Evolutionary conservation across 2,329 filamentous ascomycete genomes (phyloP).

Genomic region (Sarocladium kiliense): DNA sequence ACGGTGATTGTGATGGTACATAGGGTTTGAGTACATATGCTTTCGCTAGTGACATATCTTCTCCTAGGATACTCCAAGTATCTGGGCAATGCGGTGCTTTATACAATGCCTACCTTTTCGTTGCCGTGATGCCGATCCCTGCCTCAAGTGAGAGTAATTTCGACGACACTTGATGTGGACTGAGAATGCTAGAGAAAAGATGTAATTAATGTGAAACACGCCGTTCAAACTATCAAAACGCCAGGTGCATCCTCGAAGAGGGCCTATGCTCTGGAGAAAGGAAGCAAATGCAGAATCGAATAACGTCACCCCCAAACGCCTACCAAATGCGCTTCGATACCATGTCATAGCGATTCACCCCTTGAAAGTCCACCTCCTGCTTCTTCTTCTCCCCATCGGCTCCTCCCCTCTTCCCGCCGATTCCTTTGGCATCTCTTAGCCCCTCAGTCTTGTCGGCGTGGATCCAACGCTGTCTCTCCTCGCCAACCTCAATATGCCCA

Average conservation of each 20-base stretch:
- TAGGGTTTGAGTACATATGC: neutral
- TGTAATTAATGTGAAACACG: neutral
- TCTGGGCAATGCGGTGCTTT: neutral
- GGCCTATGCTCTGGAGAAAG: neutral
- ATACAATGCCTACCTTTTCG: too few species aligned
- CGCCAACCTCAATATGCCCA: conserved; percentile 81
- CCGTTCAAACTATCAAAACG: neutral
- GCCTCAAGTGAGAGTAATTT: too few species aligned
- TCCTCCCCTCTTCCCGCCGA: conserved; percentile 50
- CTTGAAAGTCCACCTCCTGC: conserved; percentile 45
- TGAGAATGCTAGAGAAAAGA: too few species aligned
- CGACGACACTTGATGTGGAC: too few species aligned
- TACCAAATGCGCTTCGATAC: conserved; percentile 95
- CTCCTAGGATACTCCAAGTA: neutral
- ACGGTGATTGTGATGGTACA: neutral
- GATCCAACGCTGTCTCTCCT: conserved; percentile 80
- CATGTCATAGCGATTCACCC: conserved; percentile 86
- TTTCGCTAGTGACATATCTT: neutral
- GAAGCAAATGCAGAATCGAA: neutral
- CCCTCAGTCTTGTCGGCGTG: conserved; percentile 80
- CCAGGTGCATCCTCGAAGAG: neutral
- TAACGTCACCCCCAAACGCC: conserved; percentile 10
- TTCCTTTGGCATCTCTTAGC: conserved; percentile 45
- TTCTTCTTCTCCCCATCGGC: conserved; percentile 39
- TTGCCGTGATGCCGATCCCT: too few species aligned